Evolutionary conservation across 1,284 basidiomycete species (phyloP), one percentile per base, ranked within the genome.

Genomic region (Bjerkandera adusta): DNA sequence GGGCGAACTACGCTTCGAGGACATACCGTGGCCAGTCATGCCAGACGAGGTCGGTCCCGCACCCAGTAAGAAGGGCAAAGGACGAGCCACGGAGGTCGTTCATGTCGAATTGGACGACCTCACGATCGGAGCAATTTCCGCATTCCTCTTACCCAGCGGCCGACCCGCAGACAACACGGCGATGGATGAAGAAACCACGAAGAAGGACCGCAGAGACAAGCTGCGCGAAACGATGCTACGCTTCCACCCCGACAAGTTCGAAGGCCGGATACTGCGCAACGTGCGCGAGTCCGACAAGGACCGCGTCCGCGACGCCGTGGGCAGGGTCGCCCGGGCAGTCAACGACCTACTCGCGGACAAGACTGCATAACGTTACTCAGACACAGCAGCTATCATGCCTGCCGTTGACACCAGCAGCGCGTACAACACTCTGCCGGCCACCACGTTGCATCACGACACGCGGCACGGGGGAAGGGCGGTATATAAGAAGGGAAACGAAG

Each of bases 221-320:
- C 61, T 92, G 30, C 71, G 85, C 51, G 86, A 89, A 60, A 78
- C 85, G 0, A 76, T 92, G 59, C 63, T 91, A 26, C 76, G 85
- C 11, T 93, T 89, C 62, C 91, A 93, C 61, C 90, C 91, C 0
- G 91, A 94, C 66, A 87, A 91, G 56, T 92, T 93, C 57, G 85
- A 90, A 60, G 80, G 83, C 7, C 74, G 88, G 36, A 70, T 89
- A 25, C 78, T 91, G 70, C 62, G 63, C 24, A 70, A 73, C 5
- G 75, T 92, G 1, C 60, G 60, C 38, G 67, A 70, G 22, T 72
- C 74, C 20, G 92, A 98, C 57, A 76, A 75, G 64, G 79, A 81
- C 50, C 68, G 69, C 35, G 86, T 97, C 6, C 76, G 79, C 50
- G 83, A 88, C 55, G 91, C 83, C 3, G 85, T 94, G 43, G 87